These are phyloP conservation scores for Sordariomycetes sp. DNA, from an alignment of 2,329 filamentous ascomycete genomes.

Conservation along the genomic window DNA sequence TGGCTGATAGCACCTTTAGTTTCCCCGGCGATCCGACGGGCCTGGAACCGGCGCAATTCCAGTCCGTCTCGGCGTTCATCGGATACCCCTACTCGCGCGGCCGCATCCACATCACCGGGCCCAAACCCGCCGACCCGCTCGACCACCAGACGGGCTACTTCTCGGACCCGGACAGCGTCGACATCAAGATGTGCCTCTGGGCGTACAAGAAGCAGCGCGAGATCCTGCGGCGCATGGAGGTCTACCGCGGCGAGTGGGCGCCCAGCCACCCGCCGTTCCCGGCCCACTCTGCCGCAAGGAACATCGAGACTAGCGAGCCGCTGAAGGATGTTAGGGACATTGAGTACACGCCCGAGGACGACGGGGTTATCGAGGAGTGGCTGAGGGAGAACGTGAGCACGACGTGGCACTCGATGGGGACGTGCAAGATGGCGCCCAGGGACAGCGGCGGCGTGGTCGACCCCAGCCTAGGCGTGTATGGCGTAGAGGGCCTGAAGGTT, in stretches of 20 bases:
- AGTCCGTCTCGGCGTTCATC: slow-evolving; percentile 40
- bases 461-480: slow-evolving; percentile 26
- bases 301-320: slow-evolving; percentile 14
- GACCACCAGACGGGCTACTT: slow-evolving; percentile 51
- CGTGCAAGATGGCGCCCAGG: slow-evolving; percentile 27
- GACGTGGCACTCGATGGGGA: slow-evolving; percentile 31
- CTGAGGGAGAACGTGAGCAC: slow-evolving; percentile 25
- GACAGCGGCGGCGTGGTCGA: slow-evolving; percentile 29
- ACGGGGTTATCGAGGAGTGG: slow-evolving; percentile 32
- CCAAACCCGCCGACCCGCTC: slow-evolving; percentile 20
- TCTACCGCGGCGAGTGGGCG: slow-evolving; percentile 34
- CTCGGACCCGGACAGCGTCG: slow-evolving; percentile 34
- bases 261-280: slow-evolving; percentile 29
- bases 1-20: slow-evolving; percentile 6
- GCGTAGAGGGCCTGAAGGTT: slow-evolving; percentile 24
- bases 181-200: slow-evolving; percentile 49
- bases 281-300: slow-evolving; percentile 23
- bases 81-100: slow-evolving; percentile 52
- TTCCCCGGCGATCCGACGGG: slow-evolving; percentile 30
- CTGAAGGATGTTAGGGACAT: slow-evolving; percentile 23
- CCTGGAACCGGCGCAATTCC: slow-evolving; percentile 33
- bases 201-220: slow-evolving; percentile 54
- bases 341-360: slow-evolving; percentile 35
- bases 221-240: slow-evolving; percentile 41
- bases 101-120: slow-evolving; percentile 45